Evolutionary conservation across 2,329 filamentous ascomycete genomes (phyloP).

Genomic region (Talaromyces piceae): DNA sequence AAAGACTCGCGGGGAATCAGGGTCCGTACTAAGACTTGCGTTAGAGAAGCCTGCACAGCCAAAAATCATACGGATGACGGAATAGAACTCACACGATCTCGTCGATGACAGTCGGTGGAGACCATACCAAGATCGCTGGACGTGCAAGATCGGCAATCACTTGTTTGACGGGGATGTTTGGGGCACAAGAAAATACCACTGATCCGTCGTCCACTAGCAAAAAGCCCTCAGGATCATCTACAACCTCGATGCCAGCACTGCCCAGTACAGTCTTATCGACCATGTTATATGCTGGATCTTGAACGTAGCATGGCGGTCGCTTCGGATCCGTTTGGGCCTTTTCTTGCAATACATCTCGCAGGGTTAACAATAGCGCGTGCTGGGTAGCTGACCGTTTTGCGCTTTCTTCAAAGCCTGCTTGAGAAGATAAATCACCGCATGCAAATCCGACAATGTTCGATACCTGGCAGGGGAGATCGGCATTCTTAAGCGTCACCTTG

Average conservation of each 20-base stretch:
- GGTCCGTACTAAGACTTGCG: too few species aligned
- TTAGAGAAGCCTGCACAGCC: too few species aligned
- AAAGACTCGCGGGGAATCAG: background rate
- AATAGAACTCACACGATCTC: background rate
- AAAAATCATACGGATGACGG: background rate
- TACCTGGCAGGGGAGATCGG: background rate
- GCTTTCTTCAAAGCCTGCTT: background rate
- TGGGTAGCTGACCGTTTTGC: background rate
- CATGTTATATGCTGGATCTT: background rate
- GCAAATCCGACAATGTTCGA: conserved; percentile 1
- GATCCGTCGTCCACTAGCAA: background rate
- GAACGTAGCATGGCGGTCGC: background rate
- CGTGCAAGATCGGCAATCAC: conserved; percentile 1
- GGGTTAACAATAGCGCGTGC: conserved; percentile 1
- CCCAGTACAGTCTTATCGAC: background rate
- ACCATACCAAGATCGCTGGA: background rate
- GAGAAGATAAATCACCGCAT: background rate
- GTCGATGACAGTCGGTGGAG: background rate
- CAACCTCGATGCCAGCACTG: background rate
- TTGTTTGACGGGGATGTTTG: background rate
- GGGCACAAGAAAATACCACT: background rate
- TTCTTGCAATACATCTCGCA: background rate
- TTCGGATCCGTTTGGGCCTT: background rate
- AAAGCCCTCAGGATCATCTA: conserved; percentile 1
- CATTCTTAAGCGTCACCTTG: background rate